Evolutionary conservation across 2,329 filamentous ascomycete genomes (phyloP).

Genomic region (Cladosporium velox): DNA sequence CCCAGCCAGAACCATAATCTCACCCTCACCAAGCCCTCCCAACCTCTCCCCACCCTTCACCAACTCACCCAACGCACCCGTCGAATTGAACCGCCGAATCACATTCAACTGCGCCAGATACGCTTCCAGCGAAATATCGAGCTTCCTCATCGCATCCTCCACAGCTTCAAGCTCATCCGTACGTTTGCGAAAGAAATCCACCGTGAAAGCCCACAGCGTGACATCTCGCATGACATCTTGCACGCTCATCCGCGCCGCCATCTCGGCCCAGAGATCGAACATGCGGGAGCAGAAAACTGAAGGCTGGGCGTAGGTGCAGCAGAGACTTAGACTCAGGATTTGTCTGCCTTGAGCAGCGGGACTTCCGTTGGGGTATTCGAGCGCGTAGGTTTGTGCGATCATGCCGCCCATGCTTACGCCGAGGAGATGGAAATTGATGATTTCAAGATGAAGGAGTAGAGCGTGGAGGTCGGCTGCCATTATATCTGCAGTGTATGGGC

Average conservation of each 20-base stretch:
- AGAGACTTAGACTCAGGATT: conserved; percentile 25
- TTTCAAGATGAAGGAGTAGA: conserved; percentile 24
- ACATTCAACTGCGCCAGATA: conserved; percentile 32
- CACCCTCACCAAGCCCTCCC: conserved; percentile 23
- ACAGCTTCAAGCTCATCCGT: conserved; percentile 25
- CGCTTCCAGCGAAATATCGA: conserved; percentile 27
- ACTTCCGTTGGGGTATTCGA: conserved; percentile 26
- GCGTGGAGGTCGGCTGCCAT: conserved; percentile 29
- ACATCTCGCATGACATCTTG: conserved; percentile 32
- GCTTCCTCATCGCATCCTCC: conserved; percentile 27
- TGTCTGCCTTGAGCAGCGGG: conserved; percentile 9
- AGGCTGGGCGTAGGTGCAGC: conserved; percentile 30
- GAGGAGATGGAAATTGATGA: conserved; percentile 27
- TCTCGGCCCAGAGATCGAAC: conserved; percentile 30
- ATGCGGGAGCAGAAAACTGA: conserved; percentile 29
- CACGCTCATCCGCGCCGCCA: conserved; percentile 28
- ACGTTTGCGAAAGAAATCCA: conserved; percentile 26
- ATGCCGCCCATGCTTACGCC: conserved; percentile 33
- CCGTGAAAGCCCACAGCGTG: conserved; percentile 32
- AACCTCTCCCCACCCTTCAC: conserved; percentile 22
- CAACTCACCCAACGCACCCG: conserved; percentile 22
- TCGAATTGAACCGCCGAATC: conserved; percentile 30
- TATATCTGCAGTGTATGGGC: conserved; percentile 27
- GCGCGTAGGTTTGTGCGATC: conserved; percentile 30
- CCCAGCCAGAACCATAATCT: conserved; percentile 30